These are phyloP conservation scores for Ceratobasidium sp. DNA, from an alignment of 1,284 basidiomycete genomes.

Conservation along the genomic window DNA sequence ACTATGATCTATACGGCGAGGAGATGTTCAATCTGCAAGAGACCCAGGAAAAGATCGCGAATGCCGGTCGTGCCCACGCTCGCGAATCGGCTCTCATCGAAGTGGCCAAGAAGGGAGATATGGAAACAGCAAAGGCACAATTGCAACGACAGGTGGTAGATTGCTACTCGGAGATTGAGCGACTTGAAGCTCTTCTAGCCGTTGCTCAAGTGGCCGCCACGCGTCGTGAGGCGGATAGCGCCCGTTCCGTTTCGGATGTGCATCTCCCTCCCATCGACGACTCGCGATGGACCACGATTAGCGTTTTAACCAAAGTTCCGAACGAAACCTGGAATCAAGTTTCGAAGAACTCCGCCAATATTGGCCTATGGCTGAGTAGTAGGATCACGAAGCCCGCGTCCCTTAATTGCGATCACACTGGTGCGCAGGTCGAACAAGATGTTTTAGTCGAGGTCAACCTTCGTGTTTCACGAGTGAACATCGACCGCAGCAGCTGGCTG, in stretches of 20 bases:
- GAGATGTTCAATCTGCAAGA: too few relatives aligned
- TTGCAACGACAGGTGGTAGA: background rate
- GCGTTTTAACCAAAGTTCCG: background rate
- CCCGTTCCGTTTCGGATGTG: background rate
- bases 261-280: slow-evolving; percentile 3
- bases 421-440: background rate
- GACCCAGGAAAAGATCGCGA: too few relatives aligned
- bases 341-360: background rate
- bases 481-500: background rate
- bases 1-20: too few relatives aligned
- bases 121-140: too few relatives aligned
- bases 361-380: background rate
- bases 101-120: too few relatives aligned
- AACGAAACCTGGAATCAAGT: background rate
- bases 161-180: background rate
- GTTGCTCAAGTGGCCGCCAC: background rate
- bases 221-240: background rate
- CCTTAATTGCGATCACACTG: background rate
- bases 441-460: background rate
- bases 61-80: too few relatives aligned
- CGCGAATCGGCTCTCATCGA: too few relatives aligned
- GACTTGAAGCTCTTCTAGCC: background rate
- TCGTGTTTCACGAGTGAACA: background rate
- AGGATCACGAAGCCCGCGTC: too few relatives aligned
- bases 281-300: slow-evolving; percentile 1